These are phyloP conservation scores for Dionaea muscipula DNA, from an alignment of 179 eudicot species.

Conservation along the genomic window DNA sequence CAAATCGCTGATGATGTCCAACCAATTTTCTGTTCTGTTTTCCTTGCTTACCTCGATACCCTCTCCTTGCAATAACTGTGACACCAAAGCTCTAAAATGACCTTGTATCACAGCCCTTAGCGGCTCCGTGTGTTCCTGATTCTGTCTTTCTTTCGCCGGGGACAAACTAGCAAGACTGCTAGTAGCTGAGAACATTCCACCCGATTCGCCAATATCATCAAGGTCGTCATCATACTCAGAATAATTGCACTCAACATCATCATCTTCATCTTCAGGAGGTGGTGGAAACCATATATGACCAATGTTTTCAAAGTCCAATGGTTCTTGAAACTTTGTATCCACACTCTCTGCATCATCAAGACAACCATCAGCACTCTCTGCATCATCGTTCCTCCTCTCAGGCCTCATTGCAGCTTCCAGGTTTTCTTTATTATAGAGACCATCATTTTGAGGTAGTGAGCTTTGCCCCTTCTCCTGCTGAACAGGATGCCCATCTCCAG, in stretches of 20 bases:
- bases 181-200: constrained; percentile 36
- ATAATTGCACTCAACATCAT: constrained; percentile 44
- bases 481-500: constrained; percentile 53
- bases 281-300: constrained; percentile 85
- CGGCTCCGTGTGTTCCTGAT: constrained; percentile 42
- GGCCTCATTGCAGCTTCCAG: constrained; percentile 41
- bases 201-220: constrained; percentile 58
- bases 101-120: constrained; percentile 52
- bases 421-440: constrained; percentile 29
- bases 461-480: constrained; percentile 44
- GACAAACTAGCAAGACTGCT: constrained; percentile 24
- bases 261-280: constrained; percentile 63
- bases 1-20: constrained; percentile 53
- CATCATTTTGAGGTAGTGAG: constrained; percentile 29
- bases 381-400: constrained; percentile 25
- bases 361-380: constrained; percentile 23
- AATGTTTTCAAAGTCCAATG: constrained; percentile 69
- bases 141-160: constrained; percentile 37
- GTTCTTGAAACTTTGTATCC: constrained; percentile 29
- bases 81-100: constrained; percentile 94
- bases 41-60: constrained; percentile 44
- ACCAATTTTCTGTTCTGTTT: constrained; percentile 46
- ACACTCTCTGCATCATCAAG: constrained; percentile 27
- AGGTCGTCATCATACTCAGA: constrained; percentile 74
- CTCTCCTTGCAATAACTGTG: constrained; percentile 73